Evolutionary conservation across 2,329 filamentous ascomycete species (phyloP), one percentile per base, ranked within the genome.

Genomic region (Colletotrichum phormii): DNA sequence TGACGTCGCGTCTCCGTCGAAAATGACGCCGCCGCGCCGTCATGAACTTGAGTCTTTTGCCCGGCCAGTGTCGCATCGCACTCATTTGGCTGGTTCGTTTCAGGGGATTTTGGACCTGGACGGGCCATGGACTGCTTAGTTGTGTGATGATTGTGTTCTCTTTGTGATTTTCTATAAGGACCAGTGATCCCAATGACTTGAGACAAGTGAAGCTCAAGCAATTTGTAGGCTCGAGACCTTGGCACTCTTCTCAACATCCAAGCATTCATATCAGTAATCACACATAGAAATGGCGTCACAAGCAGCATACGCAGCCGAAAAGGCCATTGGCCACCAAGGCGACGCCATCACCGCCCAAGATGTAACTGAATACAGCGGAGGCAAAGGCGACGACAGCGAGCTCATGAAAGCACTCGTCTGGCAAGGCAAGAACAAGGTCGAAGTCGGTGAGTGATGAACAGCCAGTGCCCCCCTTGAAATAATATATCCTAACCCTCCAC

Each of bases 381-480:
- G 78, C 31, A 77, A 82, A 1, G 84, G 85, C 5, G 86, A 92
- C 71, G 83, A 81, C 3, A 82, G 81, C 37, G 88, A 91, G 77
- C 92, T 83, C 18, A 97, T 97, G 93, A 93, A 94, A 81, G 95
- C 95, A 0, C 83, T 97, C 15, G 89, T 89, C 2, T 97, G 95
- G 95, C 90, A 93, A 82, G 93, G 93, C 64, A 97, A 96, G 86
- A 94, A 95, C 78, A 89, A 86, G 35, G 94, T 97, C 59, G 83
- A 93, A 78, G 86, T 97, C 22, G 84, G 88, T 90, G 80, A 71
- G 82, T 63, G 15, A n/a, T 49, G 42, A 49, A n/a, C 12, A 61
- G 0, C 24, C 15, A 18, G 3, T 26, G 26, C 4, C 4, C 26
- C 15, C 6, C 4, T n/a, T 18, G 13, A 2, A 15, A 7, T 15